These are phyloP conservation scores for Rhododendron molle DNA, from an alignment of 148 eudicot species.

Conservation along the genomic window DNA sequence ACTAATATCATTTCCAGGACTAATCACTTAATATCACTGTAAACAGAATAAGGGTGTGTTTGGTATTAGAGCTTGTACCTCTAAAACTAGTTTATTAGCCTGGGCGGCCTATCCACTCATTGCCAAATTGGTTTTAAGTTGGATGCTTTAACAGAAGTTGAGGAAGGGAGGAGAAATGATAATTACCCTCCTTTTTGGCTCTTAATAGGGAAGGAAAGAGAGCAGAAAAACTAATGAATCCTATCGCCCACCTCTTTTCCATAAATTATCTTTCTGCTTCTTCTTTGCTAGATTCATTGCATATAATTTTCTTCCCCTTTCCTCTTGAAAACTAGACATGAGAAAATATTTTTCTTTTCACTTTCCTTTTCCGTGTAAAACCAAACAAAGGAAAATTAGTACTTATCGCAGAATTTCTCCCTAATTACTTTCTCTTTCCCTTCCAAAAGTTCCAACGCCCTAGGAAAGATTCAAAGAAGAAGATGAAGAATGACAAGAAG, in stretches of 20 bases:
- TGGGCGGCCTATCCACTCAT: too few relatives aligned
- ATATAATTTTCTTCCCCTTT: neutral
- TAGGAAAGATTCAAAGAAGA: neutral
- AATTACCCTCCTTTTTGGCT: neutral
- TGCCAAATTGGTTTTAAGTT: too few relatives aligned
- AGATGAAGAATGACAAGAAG: neutral
- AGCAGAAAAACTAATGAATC: neutral
- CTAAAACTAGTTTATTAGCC: too few relatives aligned
- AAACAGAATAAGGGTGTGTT: neutral
- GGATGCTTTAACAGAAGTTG: neutral
- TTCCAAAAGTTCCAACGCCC: neutral
- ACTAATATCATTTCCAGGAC: neutral
- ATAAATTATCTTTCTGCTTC: neutral
- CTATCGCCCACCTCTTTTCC: neutral
- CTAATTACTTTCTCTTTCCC: neutral
- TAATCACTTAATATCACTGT: neutral
- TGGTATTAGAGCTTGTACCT: neutral
- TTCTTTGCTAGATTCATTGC: neutral
- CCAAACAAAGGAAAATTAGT: neutral
- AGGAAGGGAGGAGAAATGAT: neutral
- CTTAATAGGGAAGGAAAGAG: neutral
- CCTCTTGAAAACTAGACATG: neutral
- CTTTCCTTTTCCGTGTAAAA: neutral
- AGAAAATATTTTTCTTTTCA: neutral
- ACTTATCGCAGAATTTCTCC: neutral